Conservation (phyloP, 2,329 filamentous ascomycete genomes). For the Volutella citrinella region DNA sequence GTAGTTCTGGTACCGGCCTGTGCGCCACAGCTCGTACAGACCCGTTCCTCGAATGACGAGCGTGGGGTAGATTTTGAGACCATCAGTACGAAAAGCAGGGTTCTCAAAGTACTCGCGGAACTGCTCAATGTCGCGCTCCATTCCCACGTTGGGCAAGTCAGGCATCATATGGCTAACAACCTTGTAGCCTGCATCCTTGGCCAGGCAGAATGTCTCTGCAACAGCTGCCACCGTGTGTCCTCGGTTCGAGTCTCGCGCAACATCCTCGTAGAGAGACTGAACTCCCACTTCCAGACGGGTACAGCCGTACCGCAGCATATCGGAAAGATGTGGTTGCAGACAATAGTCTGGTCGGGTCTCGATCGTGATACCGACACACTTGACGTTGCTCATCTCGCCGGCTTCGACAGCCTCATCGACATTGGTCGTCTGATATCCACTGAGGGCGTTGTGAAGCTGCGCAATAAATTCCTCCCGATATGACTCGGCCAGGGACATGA, state of each 20-base stretch:
- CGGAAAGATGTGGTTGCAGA: constrained; percentile 87
- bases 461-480: constrained; percentile 94
- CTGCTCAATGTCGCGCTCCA: constrained; percentile 95
- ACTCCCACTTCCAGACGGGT: constrained; percentile 93
- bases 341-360: constrained; percentile 98
- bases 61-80: constrained; percentile 96
- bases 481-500: constrained; percentile 89
- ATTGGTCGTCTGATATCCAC: constrained; percentile 88
- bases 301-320: constrained; percentile 97
- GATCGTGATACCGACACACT: constrained; percentile 98
- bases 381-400: constrained; percentile 94
- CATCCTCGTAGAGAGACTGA: constrained; percentile 95
- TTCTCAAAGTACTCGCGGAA: constrained; percentile 98
- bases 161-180: constrained; percentile 99
- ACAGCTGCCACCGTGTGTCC: constrained; percentile 95
- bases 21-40: constrained; percentile 95
- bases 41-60: constrained; percentile 95
- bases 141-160: constrained; percentile 93
- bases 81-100: constrained; percentile 92
- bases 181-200: constrained; percentile 98
- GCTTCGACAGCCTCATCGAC: constrained; percentile 95
- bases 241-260: constrained; percentile 95
- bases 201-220: constrained; percentile 93
- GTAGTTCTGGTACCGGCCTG: constrained; percentile 96
- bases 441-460: constrained; percentile 93